Percentiles rank a stretch among this genome's conserved stretches.
phyloP scores from a whole-genome alignment of 768 basidiomycete species.

The Lactifluus rugatus region DNA sequence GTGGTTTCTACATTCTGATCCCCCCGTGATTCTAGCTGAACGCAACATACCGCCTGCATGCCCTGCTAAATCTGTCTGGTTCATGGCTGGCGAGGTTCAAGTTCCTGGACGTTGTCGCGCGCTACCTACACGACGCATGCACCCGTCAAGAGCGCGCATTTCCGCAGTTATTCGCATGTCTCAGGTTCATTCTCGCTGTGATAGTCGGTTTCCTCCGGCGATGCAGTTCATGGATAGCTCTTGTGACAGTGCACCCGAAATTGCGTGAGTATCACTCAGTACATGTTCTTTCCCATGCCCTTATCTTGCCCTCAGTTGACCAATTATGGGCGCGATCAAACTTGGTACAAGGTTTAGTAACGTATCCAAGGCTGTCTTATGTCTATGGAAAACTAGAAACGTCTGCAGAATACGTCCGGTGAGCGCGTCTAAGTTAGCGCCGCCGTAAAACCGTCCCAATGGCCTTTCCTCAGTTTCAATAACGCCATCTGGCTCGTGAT shows the following conservation, averaged over 20 bases:
- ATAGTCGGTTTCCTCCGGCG: neutral
- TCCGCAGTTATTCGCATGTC: neutral
- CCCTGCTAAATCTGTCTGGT: slow-evolving; percentile 11
- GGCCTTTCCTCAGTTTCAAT: slow-evolving; percentile 53
- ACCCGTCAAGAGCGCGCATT: neutral
- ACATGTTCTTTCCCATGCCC: neutral
- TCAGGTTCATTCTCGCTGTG: neutral
- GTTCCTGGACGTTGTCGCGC: slow-evolving; percentile 11
- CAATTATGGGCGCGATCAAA: slow-evolving; percentile 13
- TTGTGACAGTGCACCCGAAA: neutral
- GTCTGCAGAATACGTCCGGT: slow-evolving; percentile 19
- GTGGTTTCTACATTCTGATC: neutral
- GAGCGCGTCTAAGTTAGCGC: slow-evolving; percentile 5
- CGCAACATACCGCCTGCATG: slow-evolving; percentile 16
- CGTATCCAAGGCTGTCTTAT: slow-evolving; percentile 15
- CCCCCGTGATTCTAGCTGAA: slow-evolving; percentile 7
- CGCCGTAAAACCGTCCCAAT: neutral
- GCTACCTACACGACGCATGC: neutral
- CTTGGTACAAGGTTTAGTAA: slow-evolving; percentile 9
- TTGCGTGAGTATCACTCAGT: slow-evolving; percentile 1
- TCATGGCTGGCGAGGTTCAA: slow-evolving; percentile 18
- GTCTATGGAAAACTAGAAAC: slow-evolving; percentile 18
- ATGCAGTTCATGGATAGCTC: neutral
- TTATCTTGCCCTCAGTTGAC: slow-evolving; percentile 8
- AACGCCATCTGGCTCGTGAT: slow-evolving; percentile 85